phyloP scores from a whole-genome alignment of 352 stramenopile species.

The Globisporangium heterothallicum region DNA sequence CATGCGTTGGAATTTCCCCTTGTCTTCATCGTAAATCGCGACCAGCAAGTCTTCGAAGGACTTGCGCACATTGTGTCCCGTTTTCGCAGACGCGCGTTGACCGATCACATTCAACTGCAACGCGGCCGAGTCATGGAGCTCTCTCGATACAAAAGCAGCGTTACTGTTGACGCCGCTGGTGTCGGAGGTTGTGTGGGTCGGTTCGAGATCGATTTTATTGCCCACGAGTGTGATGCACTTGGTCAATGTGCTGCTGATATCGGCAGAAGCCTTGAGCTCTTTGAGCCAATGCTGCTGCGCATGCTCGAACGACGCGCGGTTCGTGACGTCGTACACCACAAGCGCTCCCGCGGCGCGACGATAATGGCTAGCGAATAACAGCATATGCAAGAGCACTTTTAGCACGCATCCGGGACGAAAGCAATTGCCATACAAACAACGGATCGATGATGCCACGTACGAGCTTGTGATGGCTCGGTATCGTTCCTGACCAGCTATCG shows the following conservation, averaged over 20 bases:
- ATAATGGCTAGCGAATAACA: conserved; percentile 54
- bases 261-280: conserved; percentile 60
- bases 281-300: conserved; percentile 70
- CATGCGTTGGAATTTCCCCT: conserved; percentile 32
- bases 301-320: conserved; percentile 55
- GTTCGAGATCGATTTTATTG: conserved; percentile 72
- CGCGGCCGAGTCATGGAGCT: conserved; percentile 38
- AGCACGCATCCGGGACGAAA: neutral
- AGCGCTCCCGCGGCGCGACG: conserved; percentile 64
- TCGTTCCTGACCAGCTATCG: conserved; percentile 57
- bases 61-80: conserved; percentile 51
- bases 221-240: conserved; percentile 74
- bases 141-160: conserved; percentile 22
- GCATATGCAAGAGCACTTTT: neutral
- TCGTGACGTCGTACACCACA: conserved; percentile 77
- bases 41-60: conserved; percentile 73
- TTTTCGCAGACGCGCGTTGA: conserved; percentile 66
- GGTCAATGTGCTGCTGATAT: conserved; percentile 52
- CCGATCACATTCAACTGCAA: conserved; percentile 36
- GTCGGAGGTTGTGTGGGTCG: conserved; percentile 1
- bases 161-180: conserved; percentile 2
- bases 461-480: conserved; percentile 83
- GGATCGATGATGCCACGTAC: conserved; percentile 27
- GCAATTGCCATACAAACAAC: neutral
- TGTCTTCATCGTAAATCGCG: conserved; percentile 61